phyloP scores from a whole-genome alignment of 2,329 filamentous ascomycete species.

The Colletotrichum navitas region DNA sequence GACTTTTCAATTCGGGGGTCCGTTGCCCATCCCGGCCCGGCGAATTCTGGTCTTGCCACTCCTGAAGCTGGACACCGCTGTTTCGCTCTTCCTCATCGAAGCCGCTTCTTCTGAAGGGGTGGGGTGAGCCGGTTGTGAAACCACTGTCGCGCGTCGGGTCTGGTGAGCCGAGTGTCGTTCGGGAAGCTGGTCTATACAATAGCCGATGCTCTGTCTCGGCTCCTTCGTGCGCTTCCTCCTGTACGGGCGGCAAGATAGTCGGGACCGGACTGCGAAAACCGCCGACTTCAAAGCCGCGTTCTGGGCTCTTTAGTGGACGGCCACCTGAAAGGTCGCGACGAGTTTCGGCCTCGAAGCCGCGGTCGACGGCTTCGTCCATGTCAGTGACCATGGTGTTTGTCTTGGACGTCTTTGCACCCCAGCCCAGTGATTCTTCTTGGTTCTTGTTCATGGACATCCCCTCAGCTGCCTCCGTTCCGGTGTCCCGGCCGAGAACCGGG shows the following conservation, averaged over 20 bases:
- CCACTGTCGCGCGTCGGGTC: constrained; percentile 64
- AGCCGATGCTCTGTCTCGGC: constrained; percentile 50
- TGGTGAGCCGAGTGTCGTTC: constrained; percentile 45
- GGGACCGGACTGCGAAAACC: constrained; percentile 59
- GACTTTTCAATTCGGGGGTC: constrained; percentile 36
- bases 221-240: constrained; percentile 64
- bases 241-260: constrained; percentile 63
- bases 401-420: constrained; percentile 2
- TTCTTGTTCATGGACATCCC: neutral
- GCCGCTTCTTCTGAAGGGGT: constrained; percentile 52
- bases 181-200: constrained; percentile 37
- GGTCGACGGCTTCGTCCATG: constrained; percentile 42
- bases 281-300: constrained; percentile 38
- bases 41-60: constrained; percentile 55
- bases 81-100: constrained; percentile 59
- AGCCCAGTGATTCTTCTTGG: constrained; percentile 9
- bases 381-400: constrained; percentile 35
- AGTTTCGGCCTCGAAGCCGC: constrained; percentile 48
- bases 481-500: constrained; percentile 52
- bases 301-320: constrained; percentile 16
- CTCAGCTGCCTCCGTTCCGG: constrained; percentile 4
- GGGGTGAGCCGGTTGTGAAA: constrained; percentile 60
- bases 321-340: constrained; percentile 45
- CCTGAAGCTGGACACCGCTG: constrained; percentile 68
- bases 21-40: constrained; percentile 43